Base-by-base conservation (phyloP, 495 filamentous ascomycete genomes). In the Beverwykella pulmonaria region DNA sequence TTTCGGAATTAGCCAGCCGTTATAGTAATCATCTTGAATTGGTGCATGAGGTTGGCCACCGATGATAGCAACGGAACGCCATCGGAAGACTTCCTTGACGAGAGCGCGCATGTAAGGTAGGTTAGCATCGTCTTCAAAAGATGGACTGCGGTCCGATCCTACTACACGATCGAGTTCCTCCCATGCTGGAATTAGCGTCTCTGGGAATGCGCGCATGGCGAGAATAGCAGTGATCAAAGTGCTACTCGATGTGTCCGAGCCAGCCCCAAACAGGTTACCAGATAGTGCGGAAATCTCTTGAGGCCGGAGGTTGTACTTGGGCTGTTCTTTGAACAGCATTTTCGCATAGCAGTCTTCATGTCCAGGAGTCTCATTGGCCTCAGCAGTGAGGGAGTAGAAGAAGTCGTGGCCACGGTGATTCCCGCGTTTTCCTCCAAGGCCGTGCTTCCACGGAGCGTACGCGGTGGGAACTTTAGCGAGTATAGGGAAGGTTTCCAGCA, bases 351-450 rank as follows among this genome's bases (percentile, higher is more conserved):
- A 77, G n/a, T 74, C 62, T 7, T 73, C 74, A 27, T 75, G 68
- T 14, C 74, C 73, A 22, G 69, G 61, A 23, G 56, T 70, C 52
- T 67, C 50, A 46, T 73, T 67, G 17, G 78, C 78, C 70, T 80
- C 78, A 53, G 76, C 72, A n/a, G 77, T 78, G 14, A 79, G 57
- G 2, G 77, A 69, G 50, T 80, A 78, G 63, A 78, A 81, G 64
- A 81, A 79, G 53, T 76, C 69, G 49, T 72, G 70, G 44, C 78
- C 68, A 10, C 63, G 61, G 25, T 53, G 27, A 15, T 36, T 8
- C 63, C 74, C 71, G 46, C 74, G 57, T 53, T 69, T 67, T 9
- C 69, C 62, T 14, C 76, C 77, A 12, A 81, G 59, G 19, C 77
- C 78, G 15, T 79, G 70, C 49, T 77, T 79, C 75, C 76, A 77